phyloP scores from a whole-genome alignment of 2,329 filamentous ascomycete species.

The Fusarium metavorans region DNA sequence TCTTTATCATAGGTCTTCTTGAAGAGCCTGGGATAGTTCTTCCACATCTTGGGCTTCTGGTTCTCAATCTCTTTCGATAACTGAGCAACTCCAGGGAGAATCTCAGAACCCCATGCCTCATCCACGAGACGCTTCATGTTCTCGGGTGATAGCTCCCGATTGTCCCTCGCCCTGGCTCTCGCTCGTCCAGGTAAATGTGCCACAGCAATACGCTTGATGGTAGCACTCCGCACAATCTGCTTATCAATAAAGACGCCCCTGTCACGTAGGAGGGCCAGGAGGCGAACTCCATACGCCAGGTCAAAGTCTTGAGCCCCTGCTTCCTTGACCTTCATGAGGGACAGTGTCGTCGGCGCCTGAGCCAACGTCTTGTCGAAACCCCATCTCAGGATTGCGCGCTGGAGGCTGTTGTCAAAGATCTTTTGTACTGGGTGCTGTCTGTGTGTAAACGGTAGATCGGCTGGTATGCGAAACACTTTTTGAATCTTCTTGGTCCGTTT shows the following conservation, averaged over 20 bases:
- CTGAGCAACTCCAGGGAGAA: conserved; percentile 42
- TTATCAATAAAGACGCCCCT: conserved; percentile 51
- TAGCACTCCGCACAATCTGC: conserved; percentile 45
- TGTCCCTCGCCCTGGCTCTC: conserved; percentile 47
- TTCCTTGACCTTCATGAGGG: conserved; percentile 21
- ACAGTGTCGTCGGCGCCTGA: conserved; percentile 23
- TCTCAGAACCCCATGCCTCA: conserved; percentile 50
- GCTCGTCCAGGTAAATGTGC: conserved; percentile 44
- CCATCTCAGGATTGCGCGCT: conserved; percentile 58
- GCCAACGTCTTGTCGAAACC: conserved; percentile 56
- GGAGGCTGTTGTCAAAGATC: conserved; percentile 57
- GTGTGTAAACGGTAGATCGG: conserved; percentile 57
- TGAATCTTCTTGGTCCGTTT: background rate
- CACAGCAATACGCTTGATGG: conserved; percentile 48
- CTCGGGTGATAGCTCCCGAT: conserved; percentile 46
- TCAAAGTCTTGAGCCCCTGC: conserved; percentile 44
- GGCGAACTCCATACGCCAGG: conserved; percentile 52
- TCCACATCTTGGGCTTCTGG: conserved; percentile 47
- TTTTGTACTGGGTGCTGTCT: conserved; percentile 60
- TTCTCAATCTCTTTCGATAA: conserved; percentile 45
- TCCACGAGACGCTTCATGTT: conserved; percentile 50
- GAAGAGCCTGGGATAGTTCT: conserved; percentile 46
- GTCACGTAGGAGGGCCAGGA: conserved; percentile 51
- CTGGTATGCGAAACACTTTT: conserved; percentile 44
- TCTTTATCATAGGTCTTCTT: conserved; percentile 43